A percentile compares a stretch with the other conserved stretches of the same genome.
Conservation (phyloP, 2,329 filamentous ascomycete species). For the Colletotrichum tabaci region DNA sequence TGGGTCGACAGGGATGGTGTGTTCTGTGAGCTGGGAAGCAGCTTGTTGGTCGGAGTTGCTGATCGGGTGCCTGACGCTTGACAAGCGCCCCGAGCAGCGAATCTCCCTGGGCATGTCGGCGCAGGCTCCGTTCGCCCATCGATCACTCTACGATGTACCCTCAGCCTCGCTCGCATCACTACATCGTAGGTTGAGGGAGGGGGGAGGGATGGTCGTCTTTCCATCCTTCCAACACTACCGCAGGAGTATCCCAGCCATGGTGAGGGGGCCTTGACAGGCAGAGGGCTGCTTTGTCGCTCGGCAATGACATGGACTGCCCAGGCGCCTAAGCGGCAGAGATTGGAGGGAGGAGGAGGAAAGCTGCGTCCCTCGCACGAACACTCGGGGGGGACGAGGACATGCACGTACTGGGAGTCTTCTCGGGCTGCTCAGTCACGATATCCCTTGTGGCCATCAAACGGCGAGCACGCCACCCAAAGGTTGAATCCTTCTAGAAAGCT, state of each 20-base stretch:
- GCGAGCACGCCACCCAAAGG: constrained; percentile 24
- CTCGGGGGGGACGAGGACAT: not conserved
- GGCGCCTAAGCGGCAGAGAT: constrained; percentile 22
- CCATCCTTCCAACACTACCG: constrained; percentile 8
- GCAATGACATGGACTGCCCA: not conserved
- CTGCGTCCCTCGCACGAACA: not conserved
- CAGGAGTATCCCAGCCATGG: constrained; percentile 21
- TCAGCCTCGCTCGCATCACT: constrained; percentile 11
- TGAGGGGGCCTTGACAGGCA: constrained; percentile 4
- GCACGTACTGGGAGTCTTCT: constrained; percentile 11
- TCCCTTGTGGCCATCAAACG: constrained; percentile 28
- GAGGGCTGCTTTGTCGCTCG: not conserved
- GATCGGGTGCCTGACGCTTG: constrained; percentile 19
- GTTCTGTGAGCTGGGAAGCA: constrained; percentile 10
- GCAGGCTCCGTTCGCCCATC: not conserved
- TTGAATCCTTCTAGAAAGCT: constrained; percentile 37
- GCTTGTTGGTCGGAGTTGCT: constrained; percentile 9
- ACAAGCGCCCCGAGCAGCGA: constrained; percentile 18
- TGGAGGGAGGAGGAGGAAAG: constrained; percentile 1
- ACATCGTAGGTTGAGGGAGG: not conserved
- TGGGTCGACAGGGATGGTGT: constrained; percentile 3
- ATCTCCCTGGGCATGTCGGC: constrained; percentile 8
- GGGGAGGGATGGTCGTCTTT: not conserved
- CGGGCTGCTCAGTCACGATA: constrained; percentile 9
- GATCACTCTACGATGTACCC: not conserved